Base-by-base conservation (phyloP, 306 rosid species). In the Fragaria ananassa region DNA sequence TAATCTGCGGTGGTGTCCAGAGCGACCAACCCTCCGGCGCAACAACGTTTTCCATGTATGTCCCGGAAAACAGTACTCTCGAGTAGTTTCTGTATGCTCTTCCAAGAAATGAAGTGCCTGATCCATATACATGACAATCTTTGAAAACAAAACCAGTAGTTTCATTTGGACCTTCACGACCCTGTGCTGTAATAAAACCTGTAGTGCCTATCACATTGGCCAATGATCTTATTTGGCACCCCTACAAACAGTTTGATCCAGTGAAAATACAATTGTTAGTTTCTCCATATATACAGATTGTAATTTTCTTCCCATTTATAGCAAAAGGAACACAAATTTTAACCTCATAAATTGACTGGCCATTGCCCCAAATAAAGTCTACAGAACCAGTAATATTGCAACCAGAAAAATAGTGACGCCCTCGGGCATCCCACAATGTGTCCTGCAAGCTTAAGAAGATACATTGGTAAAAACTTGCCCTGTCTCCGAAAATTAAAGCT, bases 321-420 rank as follows among this genome's bases (percentile, higher is more conserved):
- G 57, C 1, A 51, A 17, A 51, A 64, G 15, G 10, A 4, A 37
- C 15, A 31, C 5, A 62, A 15, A 1, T 62, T 12, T 57, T 14
- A 80, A 51, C 83, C 62, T 51, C 21, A 51, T 51, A 51, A 18
- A 51, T 51, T 51, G 57, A 51, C 57, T 51, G 78, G 2, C 68
- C 82, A 31, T 53, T 29, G 47, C 82, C 78, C 74, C 70, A 79
- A 41, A 79, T 72, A 73, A 81, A 81, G 57, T 51, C 57, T 18
- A 50, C 2, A 50, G 57, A 21, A 50, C 53, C 57, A 50, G 57
- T 15, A 17, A 50, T 50, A 6, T 50, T 50, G 57, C 57, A 50
- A 17, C 57, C 57, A 1, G 0, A 50, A 50, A 50, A 50, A 50
- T 50, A 17, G 56, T 50, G 56, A 50, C 56, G 56, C 17, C 56